phyloP scores from a whole-genome alignment of 169 alveolate genomes.

The Plasmodium blacklocki region DNA sequence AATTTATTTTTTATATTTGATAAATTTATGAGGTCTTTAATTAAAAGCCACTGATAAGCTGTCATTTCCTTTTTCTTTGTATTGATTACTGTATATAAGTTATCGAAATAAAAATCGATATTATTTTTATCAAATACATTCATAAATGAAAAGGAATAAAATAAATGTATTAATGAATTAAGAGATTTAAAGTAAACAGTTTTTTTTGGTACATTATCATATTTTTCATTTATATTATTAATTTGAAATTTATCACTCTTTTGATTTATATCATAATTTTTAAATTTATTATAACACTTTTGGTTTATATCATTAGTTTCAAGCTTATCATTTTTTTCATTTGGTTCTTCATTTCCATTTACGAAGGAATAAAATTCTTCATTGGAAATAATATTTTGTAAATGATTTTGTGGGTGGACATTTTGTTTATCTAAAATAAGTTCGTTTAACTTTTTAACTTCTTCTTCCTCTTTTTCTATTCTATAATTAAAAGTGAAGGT shows the following conservation, averaged over 20 bases:
- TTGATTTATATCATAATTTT: not conserved
- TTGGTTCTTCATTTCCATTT: not conserved
- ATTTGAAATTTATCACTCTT: no score
- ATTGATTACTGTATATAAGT: conserved; percentile 47
- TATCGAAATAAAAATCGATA: conserved; percentile 50
- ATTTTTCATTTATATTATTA: not conserved
- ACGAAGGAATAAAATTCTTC: conserved; percentile 27
- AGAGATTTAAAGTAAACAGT: conserved; percentile 9
- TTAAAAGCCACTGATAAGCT: conserved; percentile 72
- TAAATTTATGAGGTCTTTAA: conserved; percentile 30
- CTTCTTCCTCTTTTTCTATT: conserved; percentile 17
- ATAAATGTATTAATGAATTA: conserved; percentile 51
- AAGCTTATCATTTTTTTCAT: not conserved
- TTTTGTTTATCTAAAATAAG: conserved; percentile 12
- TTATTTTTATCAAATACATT: conserved; percentile 35
- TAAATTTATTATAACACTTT: not conserved
- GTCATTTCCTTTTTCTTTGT: conserved; percentile 62
- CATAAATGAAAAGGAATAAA: conserved; percentile 26
- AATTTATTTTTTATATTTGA: conserved; percentile 26
- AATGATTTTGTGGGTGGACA: not conserved
- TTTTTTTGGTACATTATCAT: not conserved
- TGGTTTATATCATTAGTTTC: not conserved
- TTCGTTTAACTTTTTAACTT: conserved; percentile 50
- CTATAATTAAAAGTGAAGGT: conserved; percentile 39
- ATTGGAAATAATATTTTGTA: conserved; percentile 23